Percentiles rank a stretch among this genome's conserved stretches.
phyloP scores from a whole-genome alignment of 1,284 basidiomycete genomes.

The Meripilus lineatus region DNA sequence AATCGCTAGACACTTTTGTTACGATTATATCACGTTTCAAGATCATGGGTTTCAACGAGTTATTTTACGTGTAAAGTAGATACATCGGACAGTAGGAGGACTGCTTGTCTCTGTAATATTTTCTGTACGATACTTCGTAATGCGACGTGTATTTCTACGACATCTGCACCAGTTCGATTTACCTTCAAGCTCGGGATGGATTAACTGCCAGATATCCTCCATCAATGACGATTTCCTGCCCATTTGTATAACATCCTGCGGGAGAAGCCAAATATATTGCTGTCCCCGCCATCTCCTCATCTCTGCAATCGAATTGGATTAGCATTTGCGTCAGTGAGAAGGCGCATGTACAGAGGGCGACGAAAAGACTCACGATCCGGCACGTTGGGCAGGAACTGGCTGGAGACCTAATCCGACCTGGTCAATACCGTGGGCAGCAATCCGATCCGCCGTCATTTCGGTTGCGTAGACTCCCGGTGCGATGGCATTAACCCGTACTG shows the following conservation, averaged over 20 bases:
- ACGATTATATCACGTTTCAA: no score
- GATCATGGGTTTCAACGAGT: no score
- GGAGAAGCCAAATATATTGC: constrained; percentile 67
- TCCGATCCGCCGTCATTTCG: constrained; percentile 63
- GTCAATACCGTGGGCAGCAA: constrained; percentile 44
- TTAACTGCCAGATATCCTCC: constrained; percentile 73
- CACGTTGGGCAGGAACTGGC: constrained; percentile 55
- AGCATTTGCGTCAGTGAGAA: not conserved
- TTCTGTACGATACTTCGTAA: no score
- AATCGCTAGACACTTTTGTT: no score
- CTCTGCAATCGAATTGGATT: constrained; percentile 32
- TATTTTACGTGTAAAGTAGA: no score
- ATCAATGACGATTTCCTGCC: constrained; percentile 70
- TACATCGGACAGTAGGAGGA: no score
- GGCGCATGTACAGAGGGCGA: not conserved
- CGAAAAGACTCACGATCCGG: constrained; percentile 55
- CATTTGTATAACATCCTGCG: constrained; percentile 68
- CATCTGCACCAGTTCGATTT: no score
- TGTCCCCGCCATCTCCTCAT: constrained; percentile 69
- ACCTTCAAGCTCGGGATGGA: constrained; percentile 37
- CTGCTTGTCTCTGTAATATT: no score
- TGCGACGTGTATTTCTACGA: no score
- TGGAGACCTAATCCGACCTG: constrained; percentile 48
- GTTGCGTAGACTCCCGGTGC: constrained; percentile 72
- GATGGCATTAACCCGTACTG: constrained; percentile 67